phyloP scores from a whole-genome alignment of 345 rosid genomes.

The Citrus cavaleriei region DNA sequence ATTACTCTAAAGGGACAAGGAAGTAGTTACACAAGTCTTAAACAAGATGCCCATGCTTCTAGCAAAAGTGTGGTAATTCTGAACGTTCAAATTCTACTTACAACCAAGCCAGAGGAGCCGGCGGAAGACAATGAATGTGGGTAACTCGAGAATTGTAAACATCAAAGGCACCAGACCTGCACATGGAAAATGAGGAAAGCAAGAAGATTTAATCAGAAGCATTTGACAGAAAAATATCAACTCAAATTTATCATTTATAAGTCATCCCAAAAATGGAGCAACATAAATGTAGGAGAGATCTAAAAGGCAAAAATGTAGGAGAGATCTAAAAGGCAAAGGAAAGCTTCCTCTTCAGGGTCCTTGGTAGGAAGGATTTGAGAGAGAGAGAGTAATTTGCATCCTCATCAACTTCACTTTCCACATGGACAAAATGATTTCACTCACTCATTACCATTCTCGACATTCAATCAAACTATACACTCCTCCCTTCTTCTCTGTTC shows the following conservation, averaged over 20 bases:
- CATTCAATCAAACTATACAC: no score
- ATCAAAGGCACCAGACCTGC: slow-evolving; percentile 91
- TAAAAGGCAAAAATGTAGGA: no score
- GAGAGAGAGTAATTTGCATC: no score
- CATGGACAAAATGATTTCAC: no score
- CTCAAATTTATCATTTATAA: not conserved
- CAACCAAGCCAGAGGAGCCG: slow-evolving; percentile 66
- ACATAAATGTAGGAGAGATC: no score
- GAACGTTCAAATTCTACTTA: slow-evolving; percentile 27
- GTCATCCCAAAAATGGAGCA: no score
- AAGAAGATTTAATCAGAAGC: not conserved
- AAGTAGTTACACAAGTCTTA: not conserved
- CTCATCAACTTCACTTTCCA: no score
- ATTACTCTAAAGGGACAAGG: slow-evolving; percentile 23
- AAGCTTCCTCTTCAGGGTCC: no score
- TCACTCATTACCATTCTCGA: no score
- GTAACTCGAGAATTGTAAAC: slow-evolving; percentile 56
- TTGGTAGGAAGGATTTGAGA: no score
- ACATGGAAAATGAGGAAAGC: slow-evolving; percentile 8
- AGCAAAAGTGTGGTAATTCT: not conserved
- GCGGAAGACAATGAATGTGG: slow-evolving; percentile 94
- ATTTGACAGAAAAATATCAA: not conserved
- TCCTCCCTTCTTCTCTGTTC: no score
- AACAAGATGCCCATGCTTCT: not conserved
- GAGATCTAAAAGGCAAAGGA: no score